Percentiles rank a stretch among this genome's conserved stretches.
phyloP scores from a whole-genome alignment of 2,329 filamentous ascomycete species.

The Alternaria sp. region DNA sequence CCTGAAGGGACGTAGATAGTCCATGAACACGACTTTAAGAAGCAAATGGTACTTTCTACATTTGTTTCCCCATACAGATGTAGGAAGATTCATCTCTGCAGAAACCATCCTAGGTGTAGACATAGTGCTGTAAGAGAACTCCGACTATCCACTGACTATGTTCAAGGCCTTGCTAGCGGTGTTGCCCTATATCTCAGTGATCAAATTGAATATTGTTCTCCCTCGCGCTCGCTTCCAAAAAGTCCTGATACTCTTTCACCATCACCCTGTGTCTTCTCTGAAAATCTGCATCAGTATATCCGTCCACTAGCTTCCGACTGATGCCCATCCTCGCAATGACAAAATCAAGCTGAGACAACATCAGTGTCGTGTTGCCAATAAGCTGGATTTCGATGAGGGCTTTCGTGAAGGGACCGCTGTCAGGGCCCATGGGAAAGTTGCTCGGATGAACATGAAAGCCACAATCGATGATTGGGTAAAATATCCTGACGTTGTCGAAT shows the following conservation, averaged over 20 bases:
- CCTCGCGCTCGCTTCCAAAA: background rate
- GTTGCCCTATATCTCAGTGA: background rate
- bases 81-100: background rate
- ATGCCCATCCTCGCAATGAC: background rate
- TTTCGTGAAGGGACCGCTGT: conserved; percentile 1
- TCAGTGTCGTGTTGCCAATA: background rate
- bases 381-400: background rate
- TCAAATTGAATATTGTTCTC: background rate
- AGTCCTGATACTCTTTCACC: background rate
- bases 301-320: background rate
- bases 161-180: background rate
- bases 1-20: background rate
- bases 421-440: background rate
- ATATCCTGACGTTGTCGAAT: background rate
- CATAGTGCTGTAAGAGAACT: background rate
- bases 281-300: background rate
- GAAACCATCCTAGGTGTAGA: background rate
- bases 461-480: background rate
- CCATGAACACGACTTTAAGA: background rate
- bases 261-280: background rate
- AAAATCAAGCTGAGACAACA: background rate
- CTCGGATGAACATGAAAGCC: background rate
- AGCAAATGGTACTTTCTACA: background rate
- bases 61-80: background rate
- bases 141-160: background rate